Percentiles rank a stretch among this genome's conserved stretches.
These are phyloP conservation scores for Biancaea sappan DNA, from an alignment of 306 rosid species.

Conservation along the genomic window DNA sequence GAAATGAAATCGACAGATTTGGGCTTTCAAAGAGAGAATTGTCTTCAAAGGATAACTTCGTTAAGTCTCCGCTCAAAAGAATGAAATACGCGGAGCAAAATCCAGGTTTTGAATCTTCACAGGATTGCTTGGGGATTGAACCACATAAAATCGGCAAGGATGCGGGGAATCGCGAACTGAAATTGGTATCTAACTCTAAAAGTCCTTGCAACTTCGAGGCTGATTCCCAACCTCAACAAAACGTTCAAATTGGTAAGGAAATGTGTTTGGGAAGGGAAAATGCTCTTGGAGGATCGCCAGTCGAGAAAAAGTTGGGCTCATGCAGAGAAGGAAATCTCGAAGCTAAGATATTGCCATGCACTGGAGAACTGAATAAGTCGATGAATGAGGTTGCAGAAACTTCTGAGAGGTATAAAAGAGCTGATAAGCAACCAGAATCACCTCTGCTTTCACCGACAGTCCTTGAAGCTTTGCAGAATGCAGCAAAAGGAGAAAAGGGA, in stretches of 20 bases:
- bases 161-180: not conserved
- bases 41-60: conserved; percentile 1
- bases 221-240: not conserved
- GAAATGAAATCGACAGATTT: not conserved
- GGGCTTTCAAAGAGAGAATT: conserved; percentile 25
- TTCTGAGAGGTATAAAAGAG: not conserved
- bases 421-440: not conserved
- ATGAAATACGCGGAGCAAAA: conserved; percentile 24
- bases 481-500: not conserved
- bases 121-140: not conserved
- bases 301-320: not conserved
- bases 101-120: not conserved
- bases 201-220: not conserved
- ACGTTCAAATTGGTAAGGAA: conserved; percentile 5
- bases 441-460: conserved; percentile 36
- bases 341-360: not conserved
- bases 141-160: not conserved
- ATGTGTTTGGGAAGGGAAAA: not conserved
- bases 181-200: not conserved
- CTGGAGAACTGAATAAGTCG: not conserved
- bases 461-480: not conserved
- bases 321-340: not conserved
- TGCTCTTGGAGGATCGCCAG: not conserved
- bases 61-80: conserved; percentile 33
- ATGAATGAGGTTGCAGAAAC: conserved; percentile 8